A percentile compares a stretch with the other conserved stretches of the same genome.
Evolutionary conservation across 768 basidiomycete genomes (phyloP).

Genomic region (Lactifluus hygrophoroides): DNA sequence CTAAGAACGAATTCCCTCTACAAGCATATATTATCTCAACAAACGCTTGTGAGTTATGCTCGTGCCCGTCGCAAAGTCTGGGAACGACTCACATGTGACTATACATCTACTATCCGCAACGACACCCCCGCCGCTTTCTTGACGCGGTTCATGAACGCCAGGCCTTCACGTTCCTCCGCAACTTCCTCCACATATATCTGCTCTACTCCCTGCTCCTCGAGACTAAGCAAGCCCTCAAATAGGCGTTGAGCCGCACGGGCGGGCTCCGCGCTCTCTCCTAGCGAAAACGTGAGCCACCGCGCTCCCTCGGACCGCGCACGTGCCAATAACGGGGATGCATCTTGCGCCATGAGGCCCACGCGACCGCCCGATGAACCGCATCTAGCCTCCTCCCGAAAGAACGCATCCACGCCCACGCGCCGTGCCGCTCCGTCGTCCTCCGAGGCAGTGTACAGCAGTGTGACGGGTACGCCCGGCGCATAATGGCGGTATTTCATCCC

Average conservation of each 20-base stretch:
- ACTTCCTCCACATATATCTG: slow-evolving; percentile 82
- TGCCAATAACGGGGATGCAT: slow-evolving; percentile 40
- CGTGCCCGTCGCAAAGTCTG: neutral
- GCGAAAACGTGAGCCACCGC: slow-evolving; percentile 46
- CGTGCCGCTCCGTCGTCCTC: slow-evolving; percentile 25
- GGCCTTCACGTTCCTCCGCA: slow-evolving; percentile 68
- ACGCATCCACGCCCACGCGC: slow-evolving; percentile 28
- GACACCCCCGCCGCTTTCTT: slow-evolving; percentile 75
- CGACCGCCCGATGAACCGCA: slow-evolving; percentile 11
- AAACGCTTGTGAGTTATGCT: neutral
- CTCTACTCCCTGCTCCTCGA: slow-evolving; percentile 72
- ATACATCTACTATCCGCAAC: slow-evolving; percentile 13
- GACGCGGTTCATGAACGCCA: slow-evolving; percentile 93
- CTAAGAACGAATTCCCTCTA: neutral
- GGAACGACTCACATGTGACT: slow-evolving; percentile 3
- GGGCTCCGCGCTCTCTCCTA: slow-evolving; percentile 46
- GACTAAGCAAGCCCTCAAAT: slow-evolving; percentile 77
- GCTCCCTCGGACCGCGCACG: slow-evolving; percentile 27
- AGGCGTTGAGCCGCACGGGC: slow-evolving; percentile 68
- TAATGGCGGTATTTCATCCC: slow-evolving; percentile 99
- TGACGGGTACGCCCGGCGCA: slow-evolving; percentile 82
- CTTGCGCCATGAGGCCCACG: slow-evolving; percentile 63
- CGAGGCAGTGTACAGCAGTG: slow-evolving; percentile 48
- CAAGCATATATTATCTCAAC: neutral
- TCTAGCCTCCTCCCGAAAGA: slow-evolving; percentile 36